phyloP scores from a whole-genome alignment of 352 stramenopile species.

The Aphanomyces astaci region DNA sequence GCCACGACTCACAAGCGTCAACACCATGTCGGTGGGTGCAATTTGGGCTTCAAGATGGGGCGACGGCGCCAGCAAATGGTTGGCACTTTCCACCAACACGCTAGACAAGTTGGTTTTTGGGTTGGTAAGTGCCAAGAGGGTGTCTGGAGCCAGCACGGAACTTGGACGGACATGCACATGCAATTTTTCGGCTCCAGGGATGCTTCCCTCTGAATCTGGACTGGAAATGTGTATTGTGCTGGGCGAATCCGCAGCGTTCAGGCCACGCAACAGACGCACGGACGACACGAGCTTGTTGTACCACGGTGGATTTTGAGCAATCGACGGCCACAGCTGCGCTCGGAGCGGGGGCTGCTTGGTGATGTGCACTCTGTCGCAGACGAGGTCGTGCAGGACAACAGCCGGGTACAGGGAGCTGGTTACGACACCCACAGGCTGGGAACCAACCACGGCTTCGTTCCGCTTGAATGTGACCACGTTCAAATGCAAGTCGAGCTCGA shows the following conservation, averaged over 20 bases:
- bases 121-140: not conserved
- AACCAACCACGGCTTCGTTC: constrained; percentile 29
- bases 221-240: not conserved
- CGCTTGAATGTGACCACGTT: constrained; percentile 34
- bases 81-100: not conserved
- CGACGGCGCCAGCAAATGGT: not conserved
- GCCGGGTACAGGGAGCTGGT: not conserved
- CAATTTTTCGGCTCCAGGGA: not conserved
- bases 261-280: not conserved
- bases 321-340: not conserved
- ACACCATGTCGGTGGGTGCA: not conserved
- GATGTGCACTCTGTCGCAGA: not conserved
- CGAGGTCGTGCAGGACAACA: not conserved
- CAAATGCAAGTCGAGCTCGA: constrained; percentile 36
- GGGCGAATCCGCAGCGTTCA: not conserved
- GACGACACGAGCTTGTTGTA: not conserved
- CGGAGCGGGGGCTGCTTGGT: not conserved
- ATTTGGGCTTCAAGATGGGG: not conserved
- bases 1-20: constrained; percentile 39
- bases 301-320: not conserved
- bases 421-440: not conserved
- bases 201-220: not conserved
- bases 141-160: not conserved
- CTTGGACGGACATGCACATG: not conserved
- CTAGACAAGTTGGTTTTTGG: no score